Percentiles rank a stretch among this genome's conserved stretches.
phyloP scores from a whole-genome alignment of 805 yeast genomes.

The Millerozyma acaciae region DNA sequence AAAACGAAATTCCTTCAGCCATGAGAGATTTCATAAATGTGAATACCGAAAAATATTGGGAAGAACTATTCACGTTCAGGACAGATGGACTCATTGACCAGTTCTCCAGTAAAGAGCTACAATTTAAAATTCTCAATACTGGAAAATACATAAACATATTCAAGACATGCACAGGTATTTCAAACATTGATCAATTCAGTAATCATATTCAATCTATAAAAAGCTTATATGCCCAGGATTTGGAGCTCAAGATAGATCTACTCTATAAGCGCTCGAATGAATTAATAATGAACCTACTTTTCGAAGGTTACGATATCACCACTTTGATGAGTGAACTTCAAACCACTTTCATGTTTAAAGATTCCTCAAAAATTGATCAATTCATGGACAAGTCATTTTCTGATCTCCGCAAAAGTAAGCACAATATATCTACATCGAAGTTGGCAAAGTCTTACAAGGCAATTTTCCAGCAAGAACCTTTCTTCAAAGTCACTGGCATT shows the following conservation, averaged over 20 bases:
- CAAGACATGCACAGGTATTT: conserved; percentile 52
- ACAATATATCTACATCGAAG: conserved; percentile 26
- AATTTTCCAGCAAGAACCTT: conserved; percentile 1
- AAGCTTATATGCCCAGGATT: conserved; percentile 35
- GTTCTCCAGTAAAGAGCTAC: conserved; percentile 49
- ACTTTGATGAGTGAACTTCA: conserved; percentile 49
- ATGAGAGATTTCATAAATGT: conserved; percentile 23
- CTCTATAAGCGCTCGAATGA: conserved; percentile 69
- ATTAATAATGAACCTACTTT: conserved; percentile 52
- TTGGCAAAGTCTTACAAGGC: conserved; percentile 19
- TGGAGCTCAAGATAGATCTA: conserved; percentile 53
- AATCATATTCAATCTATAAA: conserved; percentile 25
- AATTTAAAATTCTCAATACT: conserved; percentile 66
- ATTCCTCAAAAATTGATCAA: conserved; percentile 46
- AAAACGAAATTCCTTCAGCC: conserved; percentile 28
- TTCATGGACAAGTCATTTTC: conserved; percentile 48
- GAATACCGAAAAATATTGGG: conserved; percentile 64
- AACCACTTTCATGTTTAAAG: conserved; percentile 52
- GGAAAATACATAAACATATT: conserved; percentile 83
- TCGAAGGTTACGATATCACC: conserved; percentile 55
- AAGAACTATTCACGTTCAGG: conserved; percentile 67
- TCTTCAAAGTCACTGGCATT: conserved; percentile 2
- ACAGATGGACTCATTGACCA: conserved; percentile 72
- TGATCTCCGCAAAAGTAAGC: conserved; percentile 49
- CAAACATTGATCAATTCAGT: conserved; percentile 25